These are phyloP conservation scores for Candida piceae DNA, from an alignment of 805 yeast species.

Conservation along the genomic window DNA sequence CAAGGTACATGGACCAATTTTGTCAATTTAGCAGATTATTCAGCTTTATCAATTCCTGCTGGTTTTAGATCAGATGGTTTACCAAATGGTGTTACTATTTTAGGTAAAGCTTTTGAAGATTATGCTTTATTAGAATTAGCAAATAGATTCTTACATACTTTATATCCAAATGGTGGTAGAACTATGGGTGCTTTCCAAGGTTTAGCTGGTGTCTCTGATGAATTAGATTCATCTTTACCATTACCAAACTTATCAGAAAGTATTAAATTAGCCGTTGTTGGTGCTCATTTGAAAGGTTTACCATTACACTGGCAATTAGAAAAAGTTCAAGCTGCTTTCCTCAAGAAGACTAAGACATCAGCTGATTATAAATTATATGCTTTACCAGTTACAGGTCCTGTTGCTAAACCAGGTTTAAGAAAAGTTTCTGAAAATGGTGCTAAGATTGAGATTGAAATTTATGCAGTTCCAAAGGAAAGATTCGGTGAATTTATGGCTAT, in stretches of 20 bases:
- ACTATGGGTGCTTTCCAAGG: slow-evolving; percentile 42
- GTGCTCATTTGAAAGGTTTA: slow-evolving; percentile 88
- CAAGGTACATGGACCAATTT: slow-evolving; percentile 99
- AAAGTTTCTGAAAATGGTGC: slow-evolving; percentile 55
- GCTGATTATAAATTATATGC: slow-evolving; percentile 73
- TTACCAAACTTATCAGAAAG: slow-evolving; percentile 34
- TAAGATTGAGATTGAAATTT: slow-evolving; percentile 71
- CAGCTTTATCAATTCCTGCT: slow-evolving; percentile 87
- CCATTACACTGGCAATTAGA: slow-evolving; percentile 93
- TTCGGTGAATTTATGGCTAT: slow-evolving; percentile 81
- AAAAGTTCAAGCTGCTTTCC: slow-evolving; percentile 70
- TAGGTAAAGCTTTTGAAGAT: slow-evolving; percentile 80
- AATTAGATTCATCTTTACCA: slow-evolving; percentile 43
- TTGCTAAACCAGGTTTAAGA: slow-evolving; percentile 85
- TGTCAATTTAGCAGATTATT: slow-evolving; percentile 88
- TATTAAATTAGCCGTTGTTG: slow-evolving; percentile 85
- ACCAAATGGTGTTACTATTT: slow-evolving; percentile 85
- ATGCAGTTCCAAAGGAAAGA: slow-evolving; percentile 69
- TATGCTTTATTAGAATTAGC: slow-evolving; percentile 86
- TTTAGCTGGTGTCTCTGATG: slow-evolving; percentile 35
- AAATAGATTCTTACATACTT: slow-evolving; percentile 52
- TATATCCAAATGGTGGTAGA: slow-evolving; percentile 43
- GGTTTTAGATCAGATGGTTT: slow-evolving; percentile 85
- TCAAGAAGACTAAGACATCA: slow-evolving; percentile 65
- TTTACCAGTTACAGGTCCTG: slow-evolving; percentile 74